phyloP scores from a whole-genome alignment of 345 rosid species.

The Eucalyptus melliodora region DNA sequence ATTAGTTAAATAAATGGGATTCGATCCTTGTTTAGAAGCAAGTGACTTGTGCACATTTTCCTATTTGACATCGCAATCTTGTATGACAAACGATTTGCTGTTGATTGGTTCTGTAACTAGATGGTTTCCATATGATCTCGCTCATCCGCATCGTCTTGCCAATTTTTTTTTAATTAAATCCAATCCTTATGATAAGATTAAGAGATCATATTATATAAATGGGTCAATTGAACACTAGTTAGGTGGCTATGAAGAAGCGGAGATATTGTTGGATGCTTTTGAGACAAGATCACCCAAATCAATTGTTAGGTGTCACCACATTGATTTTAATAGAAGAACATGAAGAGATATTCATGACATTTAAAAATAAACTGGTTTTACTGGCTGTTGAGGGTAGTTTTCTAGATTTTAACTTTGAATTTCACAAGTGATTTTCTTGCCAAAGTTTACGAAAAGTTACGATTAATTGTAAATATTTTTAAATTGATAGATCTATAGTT shows the following conservation, averaged over 20 bases:
- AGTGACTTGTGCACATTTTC: not conserved
- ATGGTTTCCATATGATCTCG: not conserved
- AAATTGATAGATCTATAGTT: too few relatives aligned
- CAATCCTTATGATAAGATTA: not conserved
- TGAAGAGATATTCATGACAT: too few relatives aligned
- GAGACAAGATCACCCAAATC: not conserved
- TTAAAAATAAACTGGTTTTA: too few relatives aligned
- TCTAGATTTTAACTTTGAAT: too few relatives aligned
- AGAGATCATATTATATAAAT: not conserved
- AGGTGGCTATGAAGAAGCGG: not conserved
- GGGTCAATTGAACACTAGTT: not conserved
- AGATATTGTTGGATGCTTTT: not conserved
- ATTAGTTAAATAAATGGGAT: not conserved
- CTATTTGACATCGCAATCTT: not conserved
- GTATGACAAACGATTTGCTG: not conserved
- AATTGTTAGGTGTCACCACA: not conserved
- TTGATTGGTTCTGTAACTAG: not conserved
- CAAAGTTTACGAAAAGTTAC: too few relatives aligned
- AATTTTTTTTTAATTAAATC: not conserved
- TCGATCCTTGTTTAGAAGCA: not conserved
- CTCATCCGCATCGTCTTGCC: not conserved
- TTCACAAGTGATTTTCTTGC: too few relatives aligned
- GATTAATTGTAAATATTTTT: too few relatives aligned
- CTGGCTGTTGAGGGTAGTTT: too few relatives aligned
- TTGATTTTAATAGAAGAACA: too few relatives aligned